phyloP scores from a whole-genome alignment of 345 rosid genomes.

The Citrus sp. region DNA sequence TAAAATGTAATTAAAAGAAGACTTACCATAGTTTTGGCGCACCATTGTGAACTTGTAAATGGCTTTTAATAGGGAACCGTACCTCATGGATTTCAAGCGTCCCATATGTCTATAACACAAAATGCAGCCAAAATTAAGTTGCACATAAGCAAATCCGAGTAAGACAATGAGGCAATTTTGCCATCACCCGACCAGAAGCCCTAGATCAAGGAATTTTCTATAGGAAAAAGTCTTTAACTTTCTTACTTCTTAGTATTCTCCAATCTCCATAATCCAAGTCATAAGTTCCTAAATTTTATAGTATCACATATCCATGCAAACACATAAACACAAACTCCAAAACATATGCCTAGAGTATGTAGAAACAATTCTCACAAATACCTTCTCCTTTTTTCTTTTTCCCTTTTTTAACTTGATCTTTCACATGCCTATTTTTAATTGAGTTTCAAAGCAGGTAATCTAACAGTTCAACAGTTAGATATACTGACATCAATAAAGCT shows the following conservation, averaged over 20 bases:
- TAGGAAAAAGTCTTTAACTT: not conserved
- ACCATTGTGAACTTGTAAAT: conserved; percentile 73
- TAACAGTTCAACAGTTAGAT: not conserved
- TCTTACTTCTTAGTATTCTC: too few species aligned
- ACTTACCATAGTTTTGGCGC: conserved; percentile 77
- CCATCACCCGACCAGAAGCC: not conserved
- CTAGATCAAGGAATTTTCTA: not conserved
- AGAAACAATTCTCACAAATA: not conserved
- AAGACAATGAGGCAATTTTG: not conserved
- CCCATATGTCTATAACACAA: conserved; percentile 75
- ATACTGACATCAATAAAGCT: not conserved
- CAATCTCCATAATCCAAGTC: not conserved
- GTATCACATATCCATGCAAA: not conserved
- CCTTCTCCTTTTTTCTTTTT: too few species aligned
- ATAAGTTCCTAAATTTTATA: not conserved
- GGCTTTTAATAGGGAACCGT: conserved; percentile 69
- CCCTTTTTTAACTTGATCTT: not conserved
- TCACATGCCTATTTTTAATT: not conserved
- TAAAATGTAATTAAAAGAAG: not conserved
- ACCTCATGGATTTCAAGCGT: conserved; percentile 57
- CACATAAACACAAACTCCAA: not conserved
- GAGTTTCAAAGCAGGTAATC: not conserved
- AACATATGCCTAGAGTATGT: not conserved
- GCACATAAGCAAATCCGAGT: not conserved
- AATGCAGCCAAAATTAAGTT: conserved; percentile 6